phyloP scores from a whole-genome alignment of 2,329 filamentous ascomycete genomes.

The Phaeomoniella chlamydospora region DNA sequence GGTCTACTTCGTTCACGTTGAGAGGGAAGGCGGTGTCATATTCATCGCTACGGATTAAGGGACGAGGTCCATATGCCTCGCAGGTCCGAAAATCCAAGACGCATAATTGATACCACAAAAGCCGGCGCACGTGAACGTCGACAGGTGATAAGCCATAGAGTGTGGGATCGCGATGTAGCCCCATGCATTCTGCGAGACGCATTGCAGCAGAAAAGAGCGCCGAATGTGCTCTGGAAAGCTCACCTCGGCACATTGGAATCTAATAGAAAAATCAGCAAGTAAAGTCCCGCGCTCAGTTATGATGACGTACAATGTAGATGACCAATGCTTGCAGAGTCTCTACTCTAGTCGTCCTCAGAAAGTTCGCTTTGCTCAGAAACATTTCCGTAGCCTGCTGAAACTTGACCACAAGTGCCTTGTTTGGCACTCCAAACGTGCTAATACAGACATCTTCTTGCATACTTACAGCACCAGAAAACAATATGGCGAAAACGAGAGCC shows the following conservation, averaged over 20 bases:
- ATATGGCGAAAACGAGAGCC: conserved; percentile 52
- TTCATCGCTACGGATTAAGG: conserved; percentile 57
- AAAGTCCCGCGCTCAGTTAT: conserved; percentile 1
- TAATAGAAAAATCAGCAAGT: conserved; percentile 18
- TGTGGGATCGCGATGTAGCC: conserved; percentile 56
- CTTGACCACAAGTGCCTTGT: conserved; percentile 43
- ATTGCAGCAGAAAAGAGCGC: conserved; percentile 58
- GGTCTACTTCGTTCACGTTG: conserved; percentile 53
- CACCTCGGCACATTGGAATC: conserved; percentile 57
- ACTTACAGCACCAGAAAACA: conserved; percentile 56
- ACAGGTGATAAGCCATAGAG: conserved; percentile 51
- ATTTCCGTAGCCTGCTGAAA: conserved; percentile 54
- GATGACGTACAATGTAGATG: conserved; percentile 51
- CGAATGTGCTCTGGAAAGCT: conserved; percentile 60
- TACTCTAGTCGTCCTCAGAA: conserved; percentile 56
- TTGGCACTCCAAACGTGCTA: conserved; percentile 40
- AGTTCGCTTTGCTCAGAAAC: conserved; percentile 53
- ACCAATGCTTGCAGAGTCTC: conserved; percentile 65
- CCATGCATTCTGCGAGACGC: conserved; percentile 64
- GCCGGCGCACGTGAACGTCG: conserved; percentile 55
- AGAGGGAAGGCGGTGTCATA: conserved; percentile 60
- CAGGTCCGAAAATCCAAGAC: conserved; percentile 63
- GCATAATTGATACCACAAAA: conserved; percentile 67
- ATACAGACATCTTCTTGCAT: conserved; percentile 41
- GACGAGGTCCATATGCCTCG: conserved; percentile 58